Percentiles rank a stretch among this genome's conserved stretches.
phyloP scores from a whole-genome alignment of 257 asterid species.

The Haberlea rhodopensis region DNA sequence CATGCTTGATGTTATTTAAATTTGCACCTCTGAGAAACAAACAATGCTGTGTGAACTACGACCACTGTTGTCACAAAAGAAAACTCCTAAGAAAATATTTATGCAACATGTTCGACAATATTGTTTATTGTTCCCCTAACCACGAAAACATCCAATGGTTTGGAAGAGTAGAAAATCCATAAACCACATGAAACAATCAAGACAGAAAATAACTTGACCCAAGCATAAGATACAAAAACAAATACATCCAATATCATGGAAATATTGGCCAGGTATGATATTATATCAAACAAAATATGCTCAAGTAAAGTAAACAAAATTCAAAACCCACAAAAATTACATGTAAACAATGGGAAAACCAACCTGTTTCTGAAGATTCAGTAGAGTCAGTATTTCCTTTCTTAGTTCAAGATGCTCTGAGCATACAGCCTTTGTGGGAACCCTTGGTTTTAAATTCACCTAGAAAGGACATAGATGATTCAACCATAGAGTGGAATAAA shows the following conservation, averaged over 20 bases:
- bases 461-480: slow-evolving; percentile 30
- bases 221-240: not conserved
- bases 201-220: no score
- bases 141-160: no score
- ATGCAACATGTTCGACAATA: no score
- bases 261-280: not conserved
- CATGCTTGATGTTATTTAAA: not conserved
- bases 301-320: slow-evolving; percentile 5
- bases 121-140: no score
- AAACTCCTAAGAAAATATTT: no score
- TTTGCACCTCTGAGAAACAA: not conserved
- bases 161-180: no score
- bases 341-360: slow-evolving; percentile 3
- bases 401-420: slow-evolving; percentile 95
- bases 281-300: not conserved
- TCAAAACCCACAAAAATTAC: not conserved
- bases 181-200: no score
- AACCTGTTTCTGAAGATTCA: slow-evolving; percentile 95
- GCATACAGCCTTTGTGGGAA: slow-evolving; percentile 91
- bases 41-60: not conserved
- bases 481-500: slow-evolving; percentile 19
- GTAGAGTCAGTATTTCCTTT: slow-evolving; percentile 80
- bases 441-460: slow-evolving; percentile 96
- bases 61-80: no score
- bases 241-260: slow-evolving; percentile 3